Evolutionary conservation across 2,329 filamentous ascomycete species (phyloP).

Genomic region (Verticillium zaregamsianum): DNA sequence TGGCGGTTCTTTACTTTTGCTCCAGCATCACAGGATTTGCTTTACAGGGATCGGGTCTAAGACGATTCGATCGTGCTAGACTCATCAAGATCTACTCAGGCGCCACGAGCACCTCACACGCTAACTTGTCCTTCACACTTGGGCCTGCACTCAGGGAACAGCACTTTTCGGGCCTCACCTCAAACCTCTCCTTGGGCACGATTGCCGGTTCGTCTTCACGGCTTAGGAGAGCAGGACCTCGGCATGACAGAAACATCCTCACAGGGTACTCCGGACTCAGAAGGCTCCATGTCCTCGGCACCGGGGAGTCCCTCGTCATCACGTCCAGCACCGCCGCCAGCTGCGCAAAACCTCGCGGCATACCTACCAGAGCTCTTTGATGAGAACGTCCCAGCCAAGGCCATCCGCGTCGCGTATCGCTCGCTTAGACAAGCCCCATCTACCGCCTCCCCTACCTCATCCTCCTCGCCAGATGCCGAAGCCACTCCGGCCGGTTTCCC

Average conservation of each 20-base stretch:
- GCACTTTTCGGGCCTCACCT: too few relatives aligned
- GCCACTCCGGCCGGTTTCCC: conserved; percentile 18
- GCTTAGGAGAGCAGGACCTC: too few relatives aligned
- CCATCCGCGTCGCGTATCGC: conserved; percentile 8
- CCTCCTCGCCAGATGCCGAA: neutral
- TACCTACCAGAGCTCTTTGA: conserved; percentile 2
- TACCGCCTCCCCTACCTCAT: neutral
- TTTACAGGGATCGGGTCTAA: neutral
- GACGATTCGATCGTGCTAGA: neutral
- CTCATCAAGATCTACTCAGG: neutral
- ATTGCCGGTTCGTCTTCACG: neutral
- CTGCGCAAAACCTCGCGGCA: neutral
- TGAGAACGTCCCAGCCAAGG: conserved; percentile 11
- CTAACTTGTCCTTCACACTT: neutral
- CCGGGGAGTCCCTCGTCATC: conserved; percentile 18
- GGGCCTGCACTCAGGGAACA: neutral
- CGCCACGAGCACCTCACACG: neutral
- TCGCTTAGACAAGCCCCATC: neutral
- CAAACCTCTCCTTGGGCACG: too few relatives aligned
- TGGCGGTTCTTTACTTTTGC: neutral
- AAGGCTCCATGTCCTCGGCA: conserved; percentile 18
- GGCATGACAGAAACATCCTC: neutral
- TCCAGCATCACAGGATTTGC: neutral
- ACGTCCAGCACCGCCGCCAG: conserved; percentile 6
- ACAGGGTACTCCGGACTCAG: neutral